Evolutionary conservation across 148 eudicot species (phyloP), one percentile per base, ranked within the genome.

Genomic region (Selenicereus undatus): DNA sequence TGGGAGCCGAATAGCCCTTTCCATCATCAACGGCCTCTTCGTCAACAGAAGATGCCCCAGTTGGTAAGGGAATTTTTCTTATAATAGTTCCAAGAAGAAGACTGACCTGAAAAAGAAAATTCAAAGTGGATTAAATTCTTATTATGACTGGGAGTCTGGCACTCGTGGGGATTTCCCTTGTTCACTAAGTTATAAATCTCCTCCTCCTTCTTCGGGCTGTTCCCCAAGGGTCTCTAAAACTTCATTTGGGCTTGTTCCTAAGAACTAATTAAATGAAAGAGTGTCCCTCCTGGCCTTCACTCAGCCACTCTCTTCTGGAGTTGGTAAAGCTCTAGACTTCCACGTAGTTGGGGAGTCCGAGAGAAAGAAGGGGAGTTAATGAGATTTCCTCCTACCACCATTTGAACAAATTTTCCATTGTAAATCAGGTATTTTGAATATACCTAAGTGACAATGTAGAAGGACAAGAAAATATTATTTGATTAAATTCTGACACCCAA

Each of bases 61-160:
- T 88, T 76, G 97, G 98, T 82, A 96, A 88, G 29, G 98, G 99
- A 85, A 93, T 81, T 87, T 96, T 93, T 80, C 99, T 93, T 64
- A 93, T 91, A 78, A 96, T 90, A 78, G 99, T 96, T 85, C 98
- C 99, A 76, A 96, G 89, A 73, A 96, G 99, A 85, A 96, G 99
- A 84, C 99, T 96, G 81, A 96, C 94, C 99, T 96, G 90, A 51
- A 85, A 85, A 71, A 21, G 26, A 75, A 48, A 82, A 82, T 20
- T 10, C 29, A 68, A 79, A 50, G 52, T 48, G 48, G n/a, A 71
- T 48, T 20, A 83, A 18, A n/a, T 18, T 30, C 17, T 24, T 8
- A 27, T 11, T 36, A 77, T 24, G 50, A 73, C 29, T 43, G 73
- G 32, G 26, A 45, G 32, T 32, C 32, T 32, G 32, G 32, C 32